Evolutionary conservation across 1,284 basidiomycete species (phyloP), one percentile per base, ranked within the genome.

Genomic region (Marasmius oreades): DNA sequence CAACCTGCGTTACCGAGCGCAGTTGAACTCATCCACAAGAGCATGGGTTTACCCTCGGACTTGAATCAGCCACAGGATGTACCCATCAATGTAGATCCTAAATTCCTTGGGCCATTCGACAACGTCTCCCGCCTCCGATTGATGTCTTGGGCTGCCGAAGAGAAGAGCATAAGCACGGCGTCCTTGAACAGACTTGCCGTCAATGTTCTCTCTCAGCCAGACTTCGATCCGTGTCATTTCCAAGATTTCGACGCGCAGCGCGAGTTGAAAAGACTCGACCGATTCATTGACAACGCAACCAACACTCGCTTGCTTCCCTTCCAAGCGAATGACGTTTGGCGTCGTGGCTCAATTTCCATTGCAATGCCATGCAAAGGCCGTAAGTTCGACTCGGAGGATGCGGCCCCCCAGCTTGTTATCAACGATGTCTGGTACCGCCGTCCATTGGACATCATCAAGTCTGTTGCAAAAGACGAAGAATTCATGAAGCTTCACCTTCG

Each of bases 211-310:
- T 20, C 10, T 3, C n/a, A 55, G 20, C 51, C 51, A 10, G n/a
- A 36, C 16, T 55, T 55, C 33, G 23, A 55, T 7, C 31, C 22
- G 12, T 5, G 10, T 22, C 23, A 55, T 8, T 18, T 55, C 23
- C n/a, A n/a, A 7, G 18, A 43, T 31, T 55, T 55, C 34, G 33
- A 39, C 45, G 53, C 53, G 5, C 5, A 45, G 7, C 28, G 31
- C 4, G 53, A 48, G 20, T 46, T 31, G 10, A 11, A 36, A 18
- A 24, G 33, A 5, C 28, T 55, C 8, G 45, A 55, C 31, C 28
- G 10, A 12, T 47, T 61, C 0, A 34, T 24, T 0, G 36, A 59
- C n/a, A n/a, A n/a, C n/a, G 43, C 8, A 56, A 62, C 23, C 55
- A 62, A 4, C 20, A 20, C 0, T 22, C 48, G 0, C 37, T 22